These are phyloP conservation scores for Pichia kluyveri DNA, from an alignment of 805 yeast species.

Conservation along the genomic window DNA sequence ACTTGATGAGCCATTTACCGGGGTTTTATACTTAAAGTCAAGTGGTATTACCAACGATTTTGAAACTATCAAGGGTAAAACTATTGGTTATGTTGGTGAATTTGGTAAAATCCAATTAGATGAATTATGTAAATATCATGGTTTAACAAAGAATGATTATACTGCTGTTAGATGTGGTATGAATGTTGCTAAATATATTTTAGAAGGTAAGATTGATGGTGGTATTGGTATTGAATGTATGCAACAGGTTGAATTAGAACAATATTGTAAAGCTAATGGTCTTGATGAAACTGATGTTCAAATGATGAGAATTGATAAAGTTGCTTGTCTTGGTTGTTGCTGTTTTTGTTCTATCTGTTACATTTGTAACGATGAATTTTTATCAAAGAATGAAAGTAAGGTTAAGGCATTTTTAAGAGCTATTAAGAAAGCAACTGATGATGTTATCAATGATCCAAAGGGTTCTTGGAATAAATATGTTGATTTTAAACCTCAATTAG, in stretches of 20 bases:
- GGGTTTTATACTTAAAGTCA: slow-evolving; percentile 41
- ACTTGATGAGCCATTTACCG: slow-evolving; percentile 51
- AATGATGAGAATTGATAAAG: slow-evolving; percentile 47
- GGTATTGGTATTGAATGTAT: slow-evolving; percentile 53
- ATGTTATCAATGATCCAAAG: slow-evolving; percentile 33
- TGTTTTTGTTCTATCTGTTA: slow-evolving; percentile 49
- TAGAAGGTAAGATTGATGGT: slow-evolving; percentile 47
- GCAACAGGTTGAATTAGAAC: slow-evolving; percentile 51
- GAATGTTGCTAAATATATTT: slow-evolving; percentile 49
- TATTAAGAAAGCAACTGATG: slow-evolving; percentile 43
- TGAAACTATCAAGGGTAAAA: slow-evolving; percentile 41
- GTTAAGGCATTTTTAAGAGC: slow-evolving; percentile 37
- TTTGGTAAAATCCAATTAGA: slow-evolving; percentile 52
- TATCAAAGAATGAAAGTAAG: slow-evolving; percentile 37
- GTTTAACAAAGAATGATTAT: slow-evolving; percentile 47
- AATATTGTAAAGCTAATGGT: slow-evolving; percentile 34
- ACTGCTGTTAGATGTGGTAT: slow-evolving; percentile 52
- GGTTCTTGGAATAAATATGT: slow-evolving; percentile 38
- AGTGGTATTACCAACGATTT: slow-evolving; percentile 44
- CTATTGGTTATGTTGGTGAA: slow-evolving; percentile 50
- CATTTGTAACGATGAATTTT: slow-evolving; percentile 43
- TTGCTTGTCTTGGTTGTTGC: slow-evolving; percentile 51
- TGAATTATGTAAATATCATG: slow-evolving; percentile 46
- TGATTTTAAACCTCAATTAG: slow-evolving; percentile 40
- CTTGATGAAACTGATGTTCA: slow-evolving; percentile 38